Evolutionary conservation across 495 filamentous ascomycete species (phyloP).

Genomic region (Xylaria longipes): DNA sequence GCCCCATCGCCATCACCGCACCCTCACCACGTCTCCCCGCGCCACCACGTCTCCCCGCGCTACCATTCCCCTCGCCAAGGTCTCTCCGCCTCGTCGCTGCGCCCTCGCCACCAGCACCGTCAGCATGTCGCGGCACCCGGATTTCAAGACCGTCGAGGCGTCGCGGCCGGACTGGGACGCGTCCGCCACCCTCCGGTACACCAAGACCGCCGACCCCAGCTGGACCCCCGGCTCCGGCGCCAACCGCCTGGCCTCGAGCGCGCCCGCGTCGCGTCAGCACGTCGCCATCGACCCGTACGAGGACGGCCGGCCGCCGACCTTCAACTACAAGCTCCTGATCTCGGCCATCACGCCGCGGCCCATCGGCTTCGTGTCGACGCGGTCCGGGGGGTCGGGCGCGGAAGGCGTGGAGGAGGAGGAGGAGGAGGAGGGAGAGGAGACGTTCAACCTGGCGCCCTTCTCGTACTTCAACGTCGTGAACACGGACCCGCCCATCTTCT

Average conservation of each 20-base stretch:
- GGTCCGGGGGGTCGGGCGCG: constrained; percentile 39
- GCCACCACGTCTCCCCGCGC: not conserved
- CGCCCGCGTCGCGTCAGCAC: constrained; percentile 63
- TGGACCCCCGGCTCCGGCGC: constrained; percentile 84
- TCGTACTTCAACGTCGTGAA: constrained; percentile 82
- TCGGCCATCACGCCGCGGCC: constrained; percentile 85
- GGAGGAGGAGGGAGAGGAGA: constrained; percentile 50
- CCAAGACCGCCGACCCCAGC: constrained; percentile 72
- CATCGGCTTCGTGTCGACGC: constrained; percentile 62
- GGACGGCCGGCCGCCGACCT: constrained; percentile 66
- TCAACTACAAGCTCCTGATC: constrained; percentile 95
- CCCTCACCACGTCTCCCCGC: not conserved
- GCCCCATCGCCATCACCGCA: not conserved
- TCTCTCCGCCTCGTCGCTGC: not conserved
- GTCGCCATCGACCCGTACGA: constrained; percentile 84
- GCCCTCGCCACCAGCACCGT: constrained; percentile 16
- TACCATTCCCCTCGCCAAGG: not conserved
- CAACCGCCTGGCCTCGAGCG: constrained; percentile 56
- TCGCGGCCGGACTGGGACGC: constrained; percentile 71
- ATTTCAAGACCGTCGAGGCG: constrained; percentile 80
- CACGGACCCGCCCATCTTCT: constrained; percentile 90
- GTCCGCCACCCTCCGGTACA: constrained; percentile 61
- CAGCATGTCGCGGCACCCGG: constrained; percentile 63
- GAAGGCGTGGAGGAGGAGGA: no score
- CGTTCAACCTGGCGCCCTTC: constrained; percentile 82